phyloP scores from a whole-genome alignment of 805 yeast species.

The Phaffomyces antillensis region DNA sequence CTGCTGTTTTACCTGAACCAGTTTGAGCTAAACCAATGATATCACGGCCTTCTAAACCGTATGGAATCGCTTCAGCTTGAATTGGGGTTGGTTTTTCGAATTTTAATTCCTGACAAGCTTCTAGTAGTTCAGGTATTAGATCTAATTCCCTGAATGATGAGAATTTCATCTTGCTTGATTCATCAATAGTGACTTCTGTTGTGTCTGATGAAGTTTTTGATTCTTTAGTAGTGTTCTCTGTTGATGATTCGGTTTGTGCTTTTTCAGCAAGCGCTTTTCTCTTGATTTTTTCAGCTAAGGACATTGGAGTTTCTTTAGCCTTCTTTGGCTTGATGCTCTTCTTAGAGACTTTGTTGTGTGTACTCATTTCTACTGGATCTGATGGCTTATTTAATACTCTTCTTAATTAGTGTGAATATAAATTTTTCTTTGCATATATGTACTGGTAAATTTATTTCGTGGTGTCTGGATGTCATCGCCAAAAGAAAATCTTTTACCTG shows the following conservation, averaged over 20 bases:
- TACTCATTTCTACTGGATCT: background rate
- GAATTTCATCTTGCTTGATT: conserved; percentile 19
- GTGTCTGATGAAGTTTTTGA: conserved; percentile 10
- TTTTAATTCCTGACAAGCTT: conserved; percentile 69
- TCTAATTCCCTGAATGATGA: conserved; percentile 49
- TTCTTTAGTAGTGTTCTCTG: background rate
- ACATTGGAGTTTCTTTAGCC: conserved; percentile 29
- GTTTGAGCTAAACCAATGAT: conserved; percentile 96
- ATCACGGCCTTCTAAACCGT: conserved; percentile 85
- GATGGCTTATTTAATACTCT: background rate
- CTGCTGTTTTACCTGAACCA: conserved; percentile 98
- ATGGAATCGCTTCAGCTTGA: conserved; percentile 86
- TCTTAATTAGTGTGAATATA: background rate
- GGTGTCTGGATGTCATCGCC: conserved; percentile 25
- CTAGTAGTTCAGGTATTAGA: conserved; percentile 70
- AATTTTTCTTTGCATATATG: conserved; percentile 6
- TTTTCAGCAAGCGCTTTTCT: conserved; percentile 29
- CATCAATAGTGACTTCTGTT: conserved; percentile 10
- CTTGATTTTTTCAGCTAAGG: conserved; percentile 51
- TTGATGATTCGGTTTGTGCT: conserved; percentile 2
- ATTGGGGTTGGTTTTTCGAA: conserved; percentile 87
- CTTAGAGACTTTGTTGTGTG: conserved; percentile 13
- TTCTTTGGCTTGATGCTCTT: conserved; percentile 23
- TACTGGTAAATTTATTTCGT: background rate
- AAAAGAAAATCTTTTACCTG: conserved; percentile 9